These are phyloP conservation scores for Rhizophora mangle DNA, from an alignment of 345 rosid genomes.

Conservation along the genomic window DNA sequence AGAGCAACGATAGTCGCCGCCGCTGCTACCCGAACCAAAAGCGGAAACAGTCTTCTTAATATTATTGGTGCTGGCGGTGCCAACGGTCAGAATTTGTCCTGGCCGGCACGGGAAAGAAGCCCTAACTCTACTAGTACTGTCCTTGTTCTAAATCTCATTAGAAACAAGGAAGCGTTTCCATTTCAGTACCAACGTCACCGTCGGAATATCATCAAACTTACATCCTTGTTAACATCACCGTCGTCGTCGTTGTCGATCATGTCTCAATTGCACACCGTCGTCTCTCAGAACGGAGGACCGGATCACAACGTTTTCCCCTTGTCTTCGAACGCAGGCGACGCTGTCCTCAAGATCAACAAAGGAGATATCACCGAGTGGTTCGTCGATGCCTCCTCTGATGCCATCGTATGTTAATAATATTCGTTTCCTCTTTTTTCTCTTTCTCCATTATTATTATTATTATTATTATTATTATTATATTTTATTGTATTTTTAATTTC, in stretches of 20 bases:
- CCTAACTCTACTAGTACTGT: too few species aligned
- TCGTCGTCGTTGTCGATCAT: constrained; percentile 1
- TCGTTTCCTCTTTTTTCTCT: background rate
- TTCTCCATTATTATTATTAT: background rate
- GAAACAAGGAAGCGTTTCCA: background rate
- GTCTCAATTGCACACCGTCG: background rate
- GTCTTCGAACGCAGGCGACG: constrained; percentile 35
- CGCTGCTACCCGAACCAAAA: too few species aligned
- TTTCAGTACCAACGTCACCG: background rate
- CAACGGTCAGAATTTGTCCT: too few species aligned
- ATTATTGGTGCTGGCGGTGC: too few species aligned
- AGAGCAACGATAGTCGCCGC: too few species aligned
- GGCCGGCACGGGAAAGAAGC: too few species aligned
- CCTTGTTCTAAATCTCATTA: too few species aligned
- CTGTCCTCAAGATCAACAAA: constrained; percentile 52
- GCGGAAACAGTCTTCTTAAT: too few species aligned
- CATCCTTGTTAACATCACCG: background rate
- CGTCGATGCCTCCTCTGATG: constrained; percentile 70
- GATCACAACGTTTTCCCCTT: constrained; percentile 17
- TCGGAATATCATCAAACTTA: background rate
- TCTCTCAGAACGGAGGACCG: background rate
- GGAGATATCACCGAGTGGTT: constrained; percentile 90
- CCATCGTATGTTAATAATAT: constrained; percentile 45
- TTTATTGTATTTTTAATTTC: background rate
- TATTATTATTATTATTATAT: background rate